Evolutionary conservation across 2,329 filamentous ascomycete genomes (phyloP).

Genomic region (Furcasterigmium furcatum): DNA sequence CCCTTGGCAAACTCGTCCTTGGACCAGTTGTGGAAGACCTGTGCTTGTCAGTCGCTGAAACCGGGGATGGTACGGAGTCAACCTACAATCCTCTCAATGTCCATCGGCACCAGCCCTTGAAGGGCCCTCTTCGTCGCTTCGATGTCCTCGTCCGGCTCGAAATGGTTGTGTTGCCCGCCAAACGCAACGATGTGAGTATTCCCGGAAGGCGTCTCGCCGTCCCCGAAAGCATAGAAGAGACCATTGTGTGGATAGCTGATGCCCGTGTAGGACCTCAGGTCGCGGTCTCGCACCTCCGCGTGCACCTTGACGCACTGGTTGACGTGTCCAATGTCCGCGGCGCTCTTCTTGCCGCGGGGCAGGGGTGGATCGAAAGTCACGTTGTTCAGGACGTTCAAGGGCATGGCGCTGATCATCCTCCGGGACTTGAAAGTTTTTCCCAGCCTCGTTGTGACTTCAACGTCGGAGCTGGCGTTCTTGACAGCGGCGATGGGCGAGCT

Average conservation of each 20-base stretch:
- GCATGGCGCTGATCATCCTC: slow-evolving; percentile 37
- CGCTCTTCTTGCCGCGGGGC: slow-evolving; percentile 25
- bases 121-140: slow-evolving; percentile 25
- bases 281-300: slow-evolving; percentile 34
- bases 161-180: slow-evolving; percentile 35
- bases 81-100: slow-evolving; percentile 20
- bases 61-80: neutral
- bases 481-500: slow-evolving; percentile 30
- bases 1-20: slow-evolving; percentile 43
- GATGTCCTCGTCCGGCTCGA: slow-evolving; percentile 38
- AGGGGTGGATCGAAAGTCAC: slow-evolving; percentile 37
- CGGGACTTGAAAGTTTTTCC: slow-evolving; percentile 22
- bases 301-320: slow-evolving; percentile 44
- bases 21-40: slow-evolving; percentile 46
- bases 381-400: slow-evolving; percentile 37
- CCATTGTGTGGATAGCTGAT: slow-evolving; percentile 39
- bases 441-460: slow-evolving; percentile 27
- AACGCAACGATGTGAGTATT: slow-evolving; percentile 47
- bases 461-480: slow-evolving; percentile 18
- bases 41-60: neutral
- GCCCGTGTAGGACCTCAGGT: slow-evolving; percentile 38
- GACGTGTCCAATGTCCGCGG: slow-evolving; percentile 34
- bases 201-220: slow-evolving; percentile 38
- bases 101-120: slow-evolving; percentile 26
- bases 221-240: slow-evolving; percentile 38